Conservation (phyloP, 257 asterid species). For the Cinchona pubescens region DNA sequence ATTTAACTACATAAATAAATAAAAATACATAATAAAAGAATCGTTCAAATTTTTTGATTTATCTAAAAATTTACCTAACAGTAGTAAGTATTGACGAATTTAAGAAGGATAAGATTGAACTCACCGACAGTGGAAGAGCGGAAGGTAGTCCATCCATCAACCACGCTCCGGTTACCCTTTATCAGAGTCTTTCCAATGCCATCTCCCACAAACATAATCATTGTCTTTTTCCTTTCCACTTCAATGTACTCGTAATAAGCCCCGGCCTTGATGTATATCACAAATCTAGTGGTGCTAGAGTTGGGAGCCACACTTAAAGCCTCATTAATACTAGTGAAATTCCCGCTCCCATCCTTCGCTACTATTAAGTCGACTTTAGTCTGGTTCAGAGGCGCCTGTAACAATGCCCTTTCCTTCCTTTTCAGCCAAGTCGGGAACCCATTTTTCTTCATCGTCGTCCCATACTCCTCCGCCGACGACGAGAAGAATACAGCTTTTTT, state of each 20-base stretch:
- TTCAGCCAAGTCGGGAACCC: conserved; percentile 75
- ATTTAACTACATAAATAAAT: no score
- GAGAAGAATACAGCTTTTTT: conserved; percentile 21
- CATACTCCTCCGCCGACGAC: conserved; percentile 34
- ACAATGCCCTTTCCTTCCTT: conserved; percentile 48
- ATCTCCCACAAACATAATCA: conserved; percentile 76
- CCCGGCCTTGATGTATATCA: conserved; percentile 79
- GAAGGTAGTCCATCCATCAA: conserved; percentile 94
- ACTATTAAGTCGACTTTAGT: conserved; percentile 50
- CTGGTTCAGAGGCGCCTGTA: conserved; percentile 48
- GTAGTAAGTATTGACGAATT: no score
- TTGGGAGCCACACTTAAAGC: conserved; percentile 77
- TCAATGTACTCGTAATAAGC: conserved; percentile 83
- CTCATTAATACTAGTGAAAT: conserved; percentile 57
- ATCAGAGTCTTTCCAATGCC: conserved; percentile 86
- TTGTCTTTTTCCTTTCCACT: conserved; percentile 45
- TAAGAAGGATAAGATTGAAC: conserved; percentile 7
- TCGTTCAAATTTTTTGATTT: no score
- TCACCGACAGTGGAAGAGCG: conserved; percentile 86
- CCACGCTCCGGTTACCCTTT: conserved; percentile 85
- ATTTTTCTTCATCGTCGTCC: conserved; percentile 8
- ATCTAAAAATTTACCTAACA: no score
- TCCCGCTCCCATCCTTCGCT: conserved; percentile 85
- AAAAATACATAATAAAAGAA: no score
- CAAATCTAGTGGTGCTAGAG: conserved; percentile 63